These are phyloP conservation scores for Scenedesmus sp. DNA, from an alignment of 163 green algal genomes.

Conservation along the genomic window DNA sequence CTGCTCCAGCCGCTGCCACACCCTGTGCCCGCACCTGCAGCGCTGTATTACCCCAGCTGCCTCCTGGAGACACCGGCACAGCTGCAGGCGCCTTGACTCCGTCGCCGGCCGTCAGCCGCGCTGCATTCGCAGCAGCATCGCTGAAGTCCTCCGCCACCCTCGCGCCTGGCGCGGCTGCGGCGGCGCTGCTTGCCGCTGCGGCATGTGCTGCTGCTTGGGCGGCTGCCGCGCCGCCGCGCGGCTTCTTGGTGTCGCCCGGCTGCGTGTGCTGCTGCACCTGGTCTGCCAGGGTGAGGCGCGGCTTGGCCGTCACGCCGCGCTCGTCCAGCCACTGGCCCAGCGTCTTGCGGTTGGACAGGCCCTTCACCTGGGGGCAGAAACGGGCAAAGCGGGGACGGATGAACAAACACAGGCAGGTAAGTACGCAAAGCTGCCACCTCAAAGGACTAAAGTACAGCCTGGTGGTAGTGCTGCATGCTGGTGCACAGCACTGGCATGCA, in stretches of 20 bases:
- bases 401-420: neutral
- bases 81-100: neutral
- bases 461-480: neutral
- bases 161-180: neutral
- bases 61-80: neutral
- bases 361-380: slow-evolving; percentile 31
- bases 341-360: slow-evolving; percentile 20
- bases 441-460: too few species aligned
- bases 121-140: slow-evolving; percentile 26
- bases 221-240: neutral
- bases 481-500: neutral
- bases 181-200: neutral
- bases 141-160: neutral
- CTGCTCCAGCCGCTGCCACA: neutral
- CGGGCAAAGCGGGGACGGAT: neutral
- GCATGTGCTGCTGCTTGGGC: neutral
- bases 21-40: neutral
- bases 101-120: neutral
- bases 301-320: slow-evolving; percentile 36
- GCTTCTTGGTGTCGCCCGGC: neutral
- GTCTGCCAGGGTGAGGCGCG: slow-evolving; percentile 31
- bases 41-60: neutral
- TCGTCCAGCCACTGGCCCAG: slow-evolving; percentile 51
- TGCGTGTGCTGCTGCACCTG: slow-evolving; percentile 29
- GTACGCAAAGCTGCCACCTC: neutral